Evolutionary conservation across 2,329 filamentous ascomycete genomes (phyloP).

Genomic region (Dothidotthia symphoricarpi): DNA sequence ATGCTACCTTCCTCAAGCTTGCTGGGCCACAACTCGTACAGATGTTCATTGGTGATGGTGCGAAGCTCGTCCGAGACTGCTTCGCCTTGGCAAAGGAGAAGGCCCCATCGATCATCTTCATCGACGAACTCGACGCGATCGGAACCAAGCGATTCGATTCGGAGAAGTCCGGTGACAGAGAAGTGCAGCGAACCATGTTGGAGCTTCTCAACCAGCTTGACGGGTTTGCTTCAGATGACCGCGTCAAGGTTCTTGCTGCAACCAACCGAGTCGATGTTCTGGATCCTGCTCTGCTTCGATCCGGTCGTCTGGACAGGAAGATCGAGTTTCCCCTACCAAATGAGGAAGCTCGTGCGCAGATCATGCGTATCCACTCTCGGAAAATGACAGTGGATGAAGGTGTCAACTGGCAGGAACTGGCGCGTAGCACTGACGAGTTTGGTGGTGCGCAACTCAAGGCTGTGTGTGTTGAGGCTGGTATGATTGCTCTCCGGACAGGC

Average conservation of each 20-base stretch:
- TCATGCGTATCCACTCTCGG: slow-evolving; percentile 92
- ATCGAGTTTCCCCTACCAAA: slow-evolving; percentile 98
- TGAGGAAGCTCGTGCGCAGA: slow-evolving; percentile 95
- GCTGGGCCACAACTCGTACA: slow-evolving; percentile 96
- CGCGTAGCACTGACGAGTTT: slow-evolving; percentile 96
- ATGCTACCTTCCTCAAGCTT: slow-evolving; percentile 97
- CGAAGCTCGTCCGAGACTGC: slow-evolving; percentile 94
- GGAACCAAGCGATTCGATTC: slow-evolving; percentile 98
- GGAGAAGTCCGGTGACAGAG: slow-evolving; percentile 94
- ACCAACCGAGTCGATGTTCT: slow-evolving; percentile 94
- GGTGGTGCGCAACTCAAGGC: slow-evolving; percentile 97
- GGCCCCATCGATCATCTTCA: slow-evolving; percentile 98
- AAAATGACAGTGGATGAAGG: slow-evolving; percentile 96
- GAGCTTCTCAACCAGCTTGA: slow-evolving; percentile 98
- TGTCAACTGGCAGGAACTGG: slow-evolving; percentile 95
- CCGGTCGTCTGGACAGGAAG: slow-evolving; percentile 90
- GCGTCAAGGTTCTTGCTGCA: slow-evolving; percentile 92
- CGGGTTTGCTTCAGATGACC: slow-evolving; percentile 93
- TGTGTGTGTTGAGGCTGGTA: slow-evolving; percentile 96
- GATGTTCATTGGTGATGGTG: slow-evolving; percentile 99
- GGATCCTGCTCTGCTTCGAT: slow-evolving; percentile 86
- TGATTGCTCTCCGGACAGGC: slow-evolving; percentile 93
- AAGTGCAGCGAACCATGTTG: slow-evolving; percentile 98
- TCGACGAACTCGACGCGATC: slow-evolving; percentile 97
- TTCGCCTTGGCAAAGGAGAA: slow-evolving; percentile 98